phyloP scores from a whole-genome alignment of 2,329 filamentous ascomycete species.

The Fusarium zealandicum region DNA sequence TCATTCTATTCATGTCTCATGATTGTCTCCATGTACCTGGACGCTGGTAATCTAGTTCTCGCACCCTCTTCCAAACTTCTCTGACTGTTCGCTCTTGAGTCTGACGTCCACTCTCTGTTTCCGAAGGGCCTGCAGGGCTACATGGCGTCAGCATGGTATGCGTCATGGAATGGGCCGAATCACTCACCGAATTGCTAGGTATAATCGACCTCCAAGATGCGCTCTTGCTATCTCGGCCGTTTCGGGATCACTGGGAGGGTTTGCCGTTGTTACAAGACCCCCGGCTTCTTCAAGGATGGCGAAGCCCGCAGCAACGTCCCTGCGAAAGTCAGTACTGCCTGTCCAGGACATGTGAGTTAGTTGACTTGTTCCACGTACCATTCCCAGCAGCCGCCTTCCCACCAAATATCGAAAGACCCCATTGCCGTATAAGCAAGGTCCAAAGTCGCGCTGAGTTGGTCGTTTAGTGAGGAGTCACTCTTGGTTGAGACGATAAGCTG shows the following conservation, averaged over 20 bases:
- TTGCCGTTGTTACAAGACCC: conserved; percentile 76
- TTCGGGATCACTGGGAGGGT: conserved; percentile 66
- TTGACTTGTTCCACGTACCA: conserved; percentile 57
- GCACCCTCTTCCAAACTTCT: conserved; percentile 76
- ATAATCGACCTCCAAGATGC: conserved; percentile 71
- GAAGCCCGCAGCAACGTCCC: conserved; percentile 79
- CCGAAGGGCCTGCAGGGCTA: conserved; percentile 69
- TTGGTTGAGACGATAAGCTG: background rate
- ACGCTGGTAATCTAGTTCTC: conserved; percentile 69
- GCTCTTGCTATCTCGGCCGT: conserved; percentile 66
- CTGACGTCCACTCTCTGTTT: conserved; percentile 68
- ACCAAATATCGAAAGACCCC: conserved; percentile 81
- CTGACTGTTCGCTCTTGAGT: conserved; percentile 74
- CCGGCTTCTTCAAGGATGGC: conserved; percentile 77
- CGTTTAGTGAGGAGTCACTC: conserved; percentile 1
- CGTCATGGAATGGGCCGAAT: background rate
- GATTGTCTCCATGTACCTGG: conserved; percentile 54
- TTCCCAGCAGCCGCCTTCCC: conserved; percentile 84
- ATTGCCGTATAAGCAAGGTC: conserved; percentile 79
- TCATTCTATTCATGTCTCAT: background rate
- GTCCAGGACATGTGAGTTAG: background rate
- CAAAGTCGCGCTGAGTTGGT: conserved; percentile 66
- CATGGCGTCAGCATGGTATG: background rate
- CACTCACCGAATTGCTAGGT: conserved; percentile 70
- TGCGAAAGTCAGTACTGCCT: conserved; percentile 31